Evolutionary conservation across 2,329 filamentous ascomycete species (phyloP).

Genomic region (Aspergillus eucalypticola): DNA sequence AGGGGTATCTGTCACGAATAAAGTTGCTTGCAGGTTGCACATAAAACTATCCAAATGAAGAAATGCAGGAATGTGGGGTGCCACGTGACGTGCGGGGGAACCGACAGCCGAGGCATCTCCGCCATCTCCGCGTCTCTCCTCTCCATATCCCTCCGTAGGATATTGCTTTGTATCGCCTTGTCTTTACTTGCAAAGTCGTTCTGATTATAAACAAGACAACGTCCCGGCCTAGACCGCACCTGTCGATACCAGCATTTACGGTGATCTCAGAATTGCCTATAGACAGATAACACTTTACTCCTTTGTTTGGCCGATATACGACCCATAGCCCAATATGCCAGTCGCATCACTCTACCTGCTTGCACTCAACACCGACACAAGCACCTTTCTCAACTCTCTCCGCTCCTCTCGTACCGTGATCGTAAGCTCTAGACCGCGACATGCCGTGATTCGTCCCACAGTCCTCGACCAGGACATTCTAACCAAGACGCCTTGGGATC

Average conservation of each 20-base stretch:
- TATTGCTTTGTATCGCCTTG: too few species aligned
- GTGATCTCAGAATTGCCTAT: too few species aligned
- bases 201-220: too few species aligned
- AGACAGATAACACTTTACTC: too few species aligned
- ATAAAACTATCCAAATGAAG: too few species aligned
- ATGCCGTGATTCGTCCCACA: constrained; percentile 38
- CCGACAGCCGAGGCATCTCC: not conserved
- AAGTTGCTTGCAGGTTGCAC: too few species aligned
- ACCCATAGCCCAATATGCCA: not conserved
- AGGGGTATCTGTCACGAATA: too few species aligned
- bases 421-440: constrained; percentile 38
- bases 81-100: not conserved
- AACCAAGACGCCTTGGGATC: constrained; percentile 35
- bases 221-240: too few species aligned
- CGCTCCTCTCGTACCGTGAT: constrained; percentile 30
- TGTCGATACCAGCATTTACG: too few species aligned
- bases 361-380: constrained; percentile 25
- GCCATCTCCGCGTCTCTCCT: not conserved
- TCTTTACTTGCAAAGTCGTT: too few species aligned
- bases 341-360: constrained; percentile 33
- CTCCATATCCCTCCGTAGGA: too few species aligned
- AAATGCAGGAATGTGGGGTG: not conserved
- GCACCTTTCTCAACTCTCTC: constrained; percentile 30
- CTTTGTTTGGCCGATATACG: not conserved
- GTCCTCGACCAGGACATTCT: constrained; percentile 32